Evolutionary conservation across 768 basidiomycete genomes (phyloP).

Genomic region (Kwoniella heveanensis): DNA sequence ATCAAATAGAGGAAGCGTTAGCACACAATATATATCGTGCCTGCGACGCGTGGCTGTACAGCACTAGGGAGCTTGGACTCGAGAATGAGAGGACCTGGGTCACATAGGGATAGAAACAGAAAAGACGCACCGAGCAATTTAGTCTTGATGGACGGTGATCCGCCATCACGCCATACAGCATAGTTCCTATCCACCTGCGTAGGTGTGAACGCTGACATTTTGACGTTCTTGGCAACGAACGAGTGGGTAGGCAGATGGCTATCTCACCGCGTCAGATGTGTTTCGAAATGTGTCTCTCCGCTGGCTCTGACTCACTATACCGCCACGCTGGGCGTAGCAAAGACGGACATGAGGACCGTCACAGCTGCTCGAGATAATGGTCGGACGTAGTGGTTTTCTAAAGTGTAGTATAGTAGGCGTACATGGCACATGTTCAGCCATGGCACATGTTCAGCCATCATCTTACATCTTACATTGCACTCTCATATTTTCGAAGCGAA

Average conservation of each 20-base stretch:
- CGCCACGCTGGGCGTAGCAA: constrained; percentile 47
- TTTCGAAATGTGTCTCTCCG: too few relatives aligned
- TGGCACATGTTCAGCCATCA: too few relatives aligned
- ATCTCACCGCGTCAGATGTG: background rate
- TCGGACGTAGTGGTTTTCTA: constrained; percentile 49
- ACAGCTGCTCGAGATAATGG: constrained; percentile 54
- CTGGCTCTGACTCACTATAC: constrained; percentile 50
- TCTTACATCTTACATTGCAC: too few relatives aligned
- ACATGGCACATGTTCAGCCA: too few relatives aligned
- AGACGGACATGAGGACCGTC: constrained; percentile 42
- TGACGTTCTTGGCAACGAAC: constrained; percentile 47
- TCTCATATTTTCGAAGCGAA: too few relatives aligned
- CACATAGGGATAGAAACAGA: background rate
- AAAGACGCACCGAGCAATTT: constrained; percentile 28
- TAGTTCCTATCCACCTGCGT: constrained; percentile 45
- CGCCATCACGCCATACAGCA: constrained; percentile 45
- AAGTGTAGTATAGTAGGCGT: too few relatives aligned
- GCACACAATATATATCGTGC: too few relatives aligned
- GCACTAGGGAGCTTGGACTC: too few relatives aligned
- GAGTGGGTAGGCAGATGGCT: constrained; percentile 51
- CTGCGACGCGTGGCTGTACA: too few relatives aligned
- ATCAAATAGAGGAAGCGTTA: too few relatives aligned
- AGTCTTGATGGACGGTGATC: constrained; percentile 25
- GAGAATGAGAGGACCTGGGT: too few relatives aligned
- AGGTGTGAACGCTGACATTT: constrained; percentile 34